Conservation (phyloP, 495 filamentous ascomycete genomes). For the Ramalina peruviana region DNA sequence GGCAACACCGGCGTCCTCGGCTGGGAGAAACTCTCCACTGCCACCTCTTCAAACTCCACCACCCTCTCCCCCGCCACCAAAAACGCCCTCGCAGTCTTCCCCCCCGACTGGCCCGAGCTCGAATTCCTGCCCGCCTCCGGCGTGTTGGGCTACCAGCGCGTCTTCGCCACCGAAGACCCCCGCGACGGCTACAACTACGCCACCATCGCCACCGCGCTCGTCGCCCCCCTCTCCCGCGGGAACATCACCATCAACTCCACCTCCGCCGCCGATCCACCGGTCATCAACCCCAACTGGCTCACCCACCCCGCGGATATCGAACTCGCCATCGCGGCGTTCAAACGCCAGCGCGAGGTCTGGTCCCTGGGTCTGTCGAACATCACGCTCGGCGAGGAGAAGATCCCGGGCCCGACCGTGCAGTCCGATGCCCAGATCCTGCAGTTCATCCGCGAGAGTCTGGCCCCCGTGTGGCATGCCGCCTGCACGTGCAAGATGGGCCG, state of each 20-base stretch:
- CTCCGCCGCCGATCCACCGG: conserved; percentile 28
- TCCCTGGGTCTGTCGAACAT: conserved; percentile 22
- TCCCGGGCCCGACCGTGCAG: conserved; percentile 32
- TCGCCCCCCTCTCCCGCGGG: conserved; percentile 36
- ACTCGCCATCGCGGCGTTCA: conserved; percentile 38
- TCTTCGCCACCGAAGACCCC: conserved; percentile 20
- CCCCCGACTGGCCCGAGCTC: conserved; percentile 46
- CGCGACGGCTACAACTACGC: conserved; percentile 31
- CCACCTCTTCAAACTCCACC: conserved; percentile 3
- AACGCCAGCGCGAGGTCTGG: conserved; percentile 31
- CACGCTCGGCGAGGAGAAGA: conserved; percentile 32
- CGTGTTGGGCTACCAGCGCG: conserved; percentile 14
- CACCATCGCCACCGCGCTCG: conserved; percentile 23
- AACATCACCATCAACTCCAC: conserved; percentile 36
- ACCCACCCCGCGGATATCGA: conserved; percentile 38
- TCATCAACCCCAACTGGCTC: conserved; percentile 45
- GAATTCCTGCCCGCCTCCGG: conserved; percentile 22
- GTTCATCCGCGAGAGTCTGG: conserved; percentile 25
- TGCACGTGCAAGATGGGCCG: conserved; percentile 46
- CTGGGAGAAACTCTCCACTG: conserved; percentile 1
- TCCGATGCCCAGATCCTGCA: conserved; percentile 39
- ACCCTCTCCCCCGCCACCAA: conserved; percentile 6
- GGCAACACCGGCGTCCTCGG: not conserved
- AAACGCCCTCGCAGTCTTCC: conserved; percentile 21
- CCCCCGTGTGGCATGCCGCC: conserved; percentile 40